Evolutionary conservation across 768 basidiomycete genomes (phyloP).

Genomic region (Agrocybe praecox): DNA sequence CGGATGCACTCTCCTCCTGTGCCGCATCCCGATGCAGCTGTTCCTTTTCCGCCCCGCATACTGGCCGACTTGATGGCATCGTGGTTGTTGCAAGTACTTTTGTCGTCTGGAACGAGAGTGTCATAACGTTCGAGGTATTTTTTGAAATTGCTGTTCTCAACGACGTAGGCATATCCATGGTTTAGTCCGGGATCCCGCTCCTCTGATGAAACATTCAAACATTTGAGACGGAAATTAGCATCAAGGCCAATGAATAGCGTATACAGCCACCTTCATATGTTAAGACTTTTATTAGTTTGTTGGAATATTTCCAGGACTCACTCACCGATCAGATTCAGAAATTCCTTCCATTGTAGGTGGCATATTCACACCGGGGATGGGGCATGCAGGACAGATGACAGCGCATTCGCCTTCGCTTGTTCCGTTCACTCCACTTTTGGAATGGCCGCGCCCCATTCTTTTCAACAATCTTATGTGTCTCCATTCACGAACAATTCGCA

Average conservation of each 20-base stretch:
- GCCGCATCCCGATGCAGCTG: conserved; percentile 26
- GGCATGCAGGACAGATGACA: conserved; percentile 24
- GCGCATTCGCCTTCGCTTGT: conserved; percentile 21
- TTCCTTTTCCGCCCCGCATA: conserved; percentile 19
- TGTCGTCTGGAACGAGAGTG: conserved; percentile 17
- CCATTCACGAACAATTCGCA: conserved; percentile 20
- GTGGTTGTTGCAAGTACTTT: conserved; percentile 22
- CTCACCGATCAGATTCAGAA: conserved; percentile 11
- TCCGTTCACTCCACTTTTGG: conserved; percentile 3
- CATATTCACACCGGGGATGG: conserved; percentile 19
- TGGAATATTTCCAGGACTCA: not conserved
- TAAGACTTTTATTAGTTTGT: not conserved
- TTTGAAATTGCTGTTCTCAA: conserved; percentile 22
- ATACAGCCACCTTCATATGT: conserved; percentile 28
- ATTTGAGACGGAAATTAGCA: conserved; percentile 32
- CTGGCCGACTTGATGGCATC: too few species aligned
- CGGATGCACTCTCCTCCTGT: conserved; percentile 29
- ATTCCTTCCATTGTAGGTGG: conserved; percentile 13
- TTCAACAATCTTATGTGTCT: conserved; percentile 19
- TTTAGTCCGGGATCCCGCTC: conserved; percentile 27
- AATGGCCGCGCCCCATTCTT: conserved; percentile 15
- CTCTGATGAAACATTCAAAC: conserved; percentile 22
- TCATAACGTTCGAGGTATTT: conserved; percentile 15
- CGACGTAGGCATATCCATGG: conserved; percentile 26
- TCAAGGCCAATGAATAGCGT: conserved; percentile 29